Base-by-base conservation (phyloP, 1,284 basidiomycete genomes). In the Ustilago esculenta region DNA sequence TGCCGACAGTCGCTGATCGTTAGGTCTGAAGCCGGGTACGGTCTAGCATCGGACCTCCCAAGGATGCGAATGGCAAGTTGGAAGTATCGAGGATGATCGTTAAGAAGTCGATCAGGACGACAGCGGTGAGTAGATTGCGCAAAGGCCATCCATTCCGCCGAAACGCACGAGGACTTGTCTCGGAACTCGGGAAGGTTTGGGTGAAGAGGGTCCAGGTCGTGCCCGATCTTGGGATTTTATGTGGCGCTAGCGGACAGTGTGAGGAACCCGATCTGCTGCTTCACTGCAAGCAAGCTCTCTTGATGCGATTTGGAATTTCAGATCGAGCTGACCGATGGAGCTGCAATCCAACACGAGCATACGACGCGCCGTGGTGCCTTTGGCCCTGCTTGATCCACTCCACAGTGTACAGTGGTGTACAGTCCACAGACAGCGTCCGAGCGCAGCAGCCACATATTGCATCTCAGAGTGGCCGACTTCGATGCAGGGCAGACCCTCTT, bases 151-250 rank as follows among this genome's bases (percentile, higher is more conserved):
- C n/a, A 17, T 18, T n/a, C 15, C 18, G 37, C 30, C 14, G 11
- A n/a, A 18, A 42, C 42, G 52, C 45, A 23, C 30, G 10, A 21
- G 24, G 5, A 11, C 9, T 21, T 17, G 32, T 21, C 17, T 65
- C 61, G 55, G 55, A 65, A 53, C 41, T 58, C 54, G 61, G 61
- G 2, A 4, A 2, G 15, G 17, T 39, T 58, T 50, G 55, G 54
- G 3, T 6, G 3, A 11, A 24, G 21, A 33, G 12, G n/a, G n/a
- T n/a, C n/a, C n/a, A n/a, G n/a, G n/a, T n/a, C n/a, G n/a, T n/a
- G n/a, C n/a, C n/a, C n/a, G n/a, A n/a, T n/a, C n/a, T n/a, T n/a
- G n/a, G n/a, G n/a, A n/a, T n/a, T n/a, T n/a, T n/a, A n/a, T n/a
- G n/a, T n/a, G n/a, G n/a, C n/a, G n/a, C n/a, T n/a, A n/a, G n/a